Conservation (phyloP, 2,329 filamentous ascomycete genomes). For the Parasarocladium wereldwijsianum region DNA sequence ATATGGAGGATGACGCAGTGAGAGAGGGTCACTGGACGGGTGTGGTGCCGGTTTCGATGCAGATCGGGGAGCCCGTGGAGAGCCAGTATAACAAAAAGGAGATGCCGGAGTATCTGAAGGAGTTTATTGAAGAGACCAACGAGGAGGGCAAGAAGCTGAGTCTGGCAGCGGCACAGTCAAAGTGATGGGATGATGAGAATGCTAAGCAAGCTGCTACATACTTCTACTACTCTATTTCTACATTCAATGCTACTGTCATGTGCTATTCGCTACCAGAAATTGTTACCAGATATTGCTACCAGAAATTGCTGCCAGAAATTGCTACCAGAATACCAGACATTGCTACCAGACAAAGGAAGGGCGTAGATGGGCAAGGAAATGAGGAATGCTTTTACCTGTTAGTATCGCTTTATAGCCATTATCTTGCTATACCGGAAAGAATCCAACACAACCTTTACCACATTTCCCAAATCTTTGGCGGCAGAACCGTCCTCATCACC, state of each 20-base stretch:
- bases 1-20: constrained; percentile 27
- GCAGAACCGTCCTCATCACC: constrained; percentile 79
- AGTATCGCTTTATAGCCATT: no score
- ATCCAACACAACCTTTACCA: no score
- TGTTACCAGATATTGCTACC: no score
- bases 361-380: no score
- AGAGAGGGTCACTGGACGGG: constrained; percentile 37
- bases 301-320: no score
- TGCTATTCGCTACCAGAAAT: no score
- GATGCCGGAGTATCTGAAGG: constrained; percentile 46
- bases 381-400: no score
- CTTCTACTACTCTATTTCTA: no score
- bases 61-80: constrained; percentile 47
- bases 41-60: constrained; percentile 47
- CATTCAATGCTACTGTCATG: not conserved
- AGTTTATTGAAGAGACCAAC: constrained; percentile 25
- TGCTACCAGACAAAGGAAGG: no score
- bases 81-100: constrained; percentile 43
- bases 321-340: no score
- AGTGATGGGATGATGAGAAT: constrained; percentile 5
- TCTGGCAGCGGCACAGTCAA: constrained; percentile 12
- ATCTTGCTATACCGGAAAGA: no score
- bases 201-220: no score
- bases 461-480: constrained; percentile 66
- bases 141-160: constrained; percentile 15